Base-by-base conservation (phyloP, 2,329 filamentous ascomycete species). In the Aureobasidium zeae region DNA sequence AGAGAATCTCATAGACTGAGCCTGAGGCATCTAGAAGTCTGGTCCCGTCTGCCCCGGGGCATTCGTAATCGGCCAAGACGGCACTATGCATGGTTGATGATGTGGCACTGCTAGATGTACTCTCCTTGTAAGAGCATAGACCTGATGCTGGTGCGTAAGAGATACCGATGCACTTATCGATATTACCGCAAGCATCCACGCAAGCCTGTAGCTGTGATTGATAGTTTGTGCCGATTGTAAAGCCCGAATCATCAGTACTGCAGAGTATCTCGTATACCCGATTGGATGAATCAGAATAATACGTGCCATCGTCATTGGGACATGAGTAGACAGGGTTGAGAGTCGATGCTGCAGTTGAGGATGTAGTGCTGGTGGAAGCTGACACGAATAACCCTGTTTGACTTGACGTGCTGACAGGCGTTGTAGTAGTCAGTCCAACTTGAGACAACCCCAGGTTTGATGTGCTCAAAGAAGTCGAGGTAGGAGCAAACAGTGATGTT, bases 1-100 rank as follows among this genome's bases (percentile, higher is more conserved):
- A 58, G 17, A 53, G 41, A 5, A 57, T 51, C 34, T 57, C 48
- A 44, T 58, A 58, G 7, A 49, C 47, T 8, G 47, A 46, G 16
- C 55, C 56, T 3, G 39, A 45, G 17, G 43, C 35, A 46, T 58
- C 56, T 12, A 54, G 37, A 33, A 53, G 53, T 5, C 41, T 35
- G 5, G 45, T 44, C 2, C 49, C 49, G 22, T 56, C 50, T 2
- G 48, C 56, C 15, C 45, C 45, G 2, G 55, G 53, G 37, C 56
- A 58, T 3, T 38, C 44, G 2, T 57, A 33, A 28, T 56, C 51
- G 10, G 39, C 16, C 12, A 21, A 5, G 12, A 33, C 34, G 16
- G 31, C 39, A 9, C 17, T 25, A 11, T 52, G 44, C 0, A 51
- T 44, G 8, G 39, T 44, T 0, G 52, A 52, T 3, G 49, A 51